Evolutionary conservation across 2,329 filamentous ascomycete genomes (phyloP).

Genomic region (Colletotrichum sp.): DNA sequence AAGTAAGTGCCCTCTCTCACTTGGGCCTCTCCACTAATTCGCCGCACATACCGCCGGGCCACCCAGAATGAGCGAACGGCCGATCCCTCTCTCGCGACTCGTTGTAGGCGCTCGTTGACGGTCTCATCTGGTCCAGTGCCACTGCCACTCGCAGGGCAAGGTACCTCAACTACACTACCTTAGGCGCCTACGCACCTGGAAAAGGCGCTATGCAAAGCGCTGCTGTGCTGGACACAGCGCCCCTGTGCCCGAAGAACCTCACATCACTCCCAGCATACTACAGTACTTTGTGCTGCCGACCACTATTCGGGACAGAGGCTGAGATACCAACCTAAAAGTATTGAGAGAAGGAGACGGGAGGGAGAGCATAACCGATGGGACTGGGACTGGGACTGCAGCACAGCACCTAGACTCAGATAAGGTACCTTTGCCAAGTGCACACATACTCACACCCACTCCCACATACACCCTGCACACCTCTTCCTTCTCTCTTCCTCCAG

Average conservation of each 20-base stretch:
- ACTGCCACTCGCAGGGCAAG: not conserved
- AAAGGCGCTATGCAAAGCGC: not conserved
- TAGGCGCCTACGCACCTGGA: not conserved
- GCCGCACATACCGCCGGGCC: constrained; percentile 62
- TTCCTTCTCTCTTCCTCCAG: not conserved
- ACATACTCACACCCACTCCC: not conserved
- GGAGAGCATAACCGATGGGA: not conserved
- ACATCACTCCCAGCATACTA: not conserved
- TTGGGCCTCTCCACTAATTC: constrained; percentile 57
- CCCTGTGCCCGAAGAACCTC: not conserved
- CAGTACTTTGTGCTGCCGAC: not conserved
- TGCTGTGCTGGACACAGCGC: not conserved
- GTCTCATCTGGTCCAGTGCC: not conserved
- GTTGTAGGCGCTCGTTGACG: not conserved
- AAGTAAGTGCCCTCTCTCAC: constrained; percentile 12
- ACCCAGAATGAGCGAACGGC: constrained; percentile 31
- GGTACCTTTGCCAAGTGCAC: not conserved
- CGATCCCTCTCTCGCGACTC: constrained; percentile 9
- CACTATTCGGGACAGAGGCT: not conserved
- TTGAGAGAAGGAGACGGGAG: not conserved
- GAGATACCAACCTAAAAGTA: not conserved
- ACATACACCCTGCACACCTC: not conserved
- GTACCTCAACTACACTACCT: not conserved
- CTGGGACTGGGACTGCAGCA: not conserved
- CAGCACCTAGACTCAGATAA: not conserved